These are phyloP conservation scores for Solanum rostratum DNA, from an alignment of 257 asterid species.

Conservation along the genomic window DNA sequence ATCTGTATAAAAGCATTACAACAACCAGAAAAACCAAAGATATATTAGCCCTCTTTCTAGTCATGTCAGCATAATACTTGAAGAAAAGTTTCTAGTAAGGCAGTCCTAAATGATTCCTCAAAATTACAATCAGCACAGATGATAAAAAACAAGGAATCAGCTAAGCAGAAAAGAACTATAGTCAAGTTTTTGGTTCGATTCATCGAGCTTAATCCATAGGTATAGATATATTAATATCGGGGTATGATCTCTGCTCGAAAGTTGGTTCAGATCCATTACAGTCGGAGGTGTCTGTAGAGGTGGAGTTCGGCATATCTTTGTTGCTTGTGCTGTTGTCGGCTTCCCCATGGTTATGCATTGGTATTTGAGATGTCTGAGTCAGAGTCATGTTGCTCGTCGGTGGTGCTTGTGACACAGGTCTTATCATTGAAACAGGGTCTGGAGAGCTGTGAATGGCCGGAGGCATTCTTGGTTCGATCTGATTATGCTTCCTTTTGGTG, in stretches of 20 bases:
- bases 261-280: conserved; percentile 47
- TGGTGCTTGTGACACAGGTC: conserved; percentile 51
- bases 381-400: conserved; percentile 24
- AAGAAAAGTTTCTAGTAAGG: neutral
- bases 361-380: conserved; percentile 26
- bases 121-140: neutral
- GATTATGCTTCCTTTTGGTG: conserved; percentile 28
- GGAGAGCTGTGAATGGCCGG: conserved; percentile 28
- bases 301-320: conserved; percentile 36
- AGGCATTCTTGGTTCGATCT: conserved; percentile 21
- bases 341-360: conserved; percentile 35
- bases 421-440: conserved; percentile 33
- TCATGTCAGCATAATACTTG: neutral
- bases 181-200: neutral
- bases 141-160: neutral
- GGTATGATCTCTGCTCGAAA: conserved; percentile 47
- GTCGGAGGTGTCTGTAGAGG: conserved; percentile 40
- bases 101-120: neutral
- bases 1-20: neutral
- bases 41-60: neutral
- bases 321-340: conserved; percentile 31
- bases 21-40: neutral
- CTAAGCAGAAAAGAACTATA: neutral
- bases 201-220: conserved; percentile 23
- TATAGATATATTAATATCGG: conserved; percentile 62